These are phyloP conservation scores for Hortiboletus flavorubellus DNA, from an alignment of 768 basidiomycete species.

Conservation along the genomic window DNA sequence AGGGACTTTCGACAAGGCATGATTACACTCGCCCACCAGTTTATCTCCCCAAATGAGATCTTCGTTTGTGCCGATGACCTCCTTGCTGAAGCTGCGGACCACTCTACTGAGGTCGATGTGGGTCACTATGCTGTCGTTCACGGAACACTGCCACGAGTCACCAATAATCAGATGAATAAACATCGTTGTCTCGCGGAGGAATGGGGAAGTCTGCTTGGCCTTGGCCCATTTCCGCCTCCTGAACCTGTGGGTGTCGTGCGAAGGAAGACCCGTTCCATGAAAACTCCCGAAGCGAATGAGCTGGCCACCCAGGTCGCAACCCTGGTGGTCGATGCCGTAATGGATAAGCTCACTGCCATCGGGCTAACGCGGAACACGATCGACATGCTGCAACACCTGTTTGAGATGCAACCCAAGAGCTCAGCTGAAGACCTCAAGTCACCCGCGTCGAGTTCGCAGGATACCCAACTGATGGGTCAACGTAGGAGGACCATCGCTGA, in stretches of 20 bases:
- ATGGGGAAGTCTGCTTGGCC: constrained; percentile 9
- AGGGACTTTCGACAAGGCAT: constrained; percentile 2
- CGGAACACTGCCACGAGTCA: background rate
- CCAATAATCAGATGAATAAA: background rate
- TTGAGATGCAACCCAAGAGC: too few relatives aligned
- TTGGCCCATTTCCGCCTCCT: background rate
- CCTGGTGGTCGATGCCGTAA: background rate
- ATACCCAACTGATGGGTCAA: too few relatives aligned
- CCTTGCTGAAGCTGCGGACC: background rate
- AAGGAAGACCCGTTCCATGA: background rate
- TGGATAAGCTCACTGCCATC: background rate
- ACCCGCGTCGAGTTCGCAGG: too few relatives aligned
- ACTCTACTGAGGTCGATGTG: background rate
- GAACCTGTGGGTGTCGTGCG: background rate
- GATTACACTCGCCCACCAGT: background rate
- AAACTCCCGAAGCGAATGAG: background rate
- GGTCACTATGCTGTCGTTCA: constrained; percentile 3
- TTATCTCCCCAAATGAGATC: background rate
- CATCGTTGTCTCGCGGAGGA: background rate
- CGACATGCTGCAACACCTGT: too few relatives aligned
- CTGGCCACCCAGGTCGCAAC: background rate
- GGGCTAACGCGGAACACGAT: background rate
- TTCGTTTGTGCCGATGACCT: background rate
- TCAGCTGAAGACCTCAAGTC: too few relatives aligned
- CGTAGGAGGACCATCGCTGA: too few relatives aligned